These are phyloP conservation scores for Aquilaria malaccensis DNA, from an alignment of 345 rosid genomes.

Conservation along the genomic window DNA sequence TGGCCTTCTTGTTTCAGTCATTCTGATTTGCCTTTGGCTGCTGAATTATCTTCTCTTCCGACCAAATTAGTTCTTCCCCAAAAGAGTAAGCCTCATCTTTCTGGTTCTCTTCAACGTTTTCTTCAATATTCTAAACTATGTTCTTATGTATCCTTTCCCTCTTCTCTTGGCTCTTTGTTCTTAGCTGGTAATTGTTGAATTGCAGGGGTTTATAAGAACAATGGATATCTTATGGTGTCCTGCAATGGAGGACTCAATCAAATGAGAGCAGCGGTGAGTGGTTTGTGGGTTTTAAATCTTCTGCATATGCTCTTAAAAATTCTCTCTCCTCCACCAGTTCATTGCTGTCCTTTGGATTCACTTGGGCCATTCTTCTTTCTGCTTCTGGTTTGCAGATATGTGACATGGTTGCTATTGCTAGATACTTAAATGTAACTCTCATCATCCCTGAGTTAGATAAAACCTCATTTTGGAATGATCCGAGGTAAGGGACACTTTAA, in stretches of 20 bases:
- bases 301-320: slow-evolving; percentile 1
- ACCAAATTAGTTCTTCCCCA: slow-evolving; percentile 58
- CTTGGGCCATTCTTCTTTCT: slow-evolving; percentile 12
- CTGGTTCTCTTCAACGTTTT: background rate
- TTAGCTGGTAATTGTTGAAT: slow-evolving; percentile 12
- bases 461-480: slow-evolving; percentile 95
- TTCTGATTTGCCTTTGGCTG: slow-evolving; percentile 27
- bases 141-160: background rate
- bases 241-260: slow-evolving; percentile 99
- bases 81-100: slow-evolving; percentile 49
- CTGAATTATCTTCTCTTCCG: slow-evolving; percentile 36
- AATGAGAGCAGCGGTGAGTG: slow-evolving; percentile 96
- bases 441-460: slow-evolving; percentile 92
- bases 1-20: slow-evolving; percentile 86
- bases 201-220: slow-evolving; percentile 74
- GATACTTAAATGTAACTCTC: slow-evolving; percentile 83
- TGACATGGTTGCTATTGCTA: slow-evolving; percentile 91
- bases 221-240: slow-evolving; percentile 91
- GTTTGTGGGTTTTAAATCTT: slow-evolving; percentile 6
- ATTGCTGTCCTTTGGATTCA: background rate
- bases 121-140: background rate
- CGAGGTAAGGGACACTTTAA: slow-evolving; percentile 40
- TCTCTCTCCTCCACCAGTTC: background rate
- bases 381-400: slow-evolving; percentile 58
- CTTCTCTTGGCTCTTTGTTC: background rate